Conservation (phyloP, 2,329 filamentous ascomycete genomes). For the Penicillium polonicum region DNA sequence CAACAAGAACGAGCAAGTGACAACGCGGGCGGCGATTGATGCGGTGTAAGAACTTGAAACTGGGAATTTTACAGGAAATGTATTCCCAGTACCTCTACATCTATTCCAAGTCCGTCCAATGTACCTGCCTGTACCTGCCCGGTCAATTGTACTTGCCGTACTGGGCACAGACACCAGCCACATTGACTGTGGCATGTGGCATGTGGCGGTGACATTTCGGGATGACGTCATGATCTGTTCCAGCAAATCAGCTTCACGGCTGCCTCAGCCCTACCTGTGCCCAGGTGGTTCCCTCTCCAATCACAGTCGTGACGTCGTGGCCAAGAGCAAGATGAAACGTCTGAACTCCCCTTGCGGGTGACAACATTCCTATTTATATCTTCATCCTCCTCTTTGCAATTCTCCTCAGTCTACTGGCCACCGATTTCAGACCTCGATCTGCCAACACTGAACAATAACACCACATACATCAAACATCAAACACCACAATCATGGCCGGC, state of each 20-base stretch:
- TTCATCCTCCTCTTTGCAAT: slow-evolving; percentile 30
- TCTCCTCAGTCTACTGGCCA: slow-evolving; percentile 28
- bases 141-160: background rate
- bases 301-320: slow-evolving; percentile 19
- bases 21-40: slow-evolving; percentile 72
- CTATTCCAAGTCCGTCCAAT: background rate
- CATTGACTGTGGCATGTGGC: background rate
- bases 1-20: slow-evolving; percentile 96
- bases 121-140: background rate
- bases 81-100: background rate
- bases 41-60: slow-evolving; percentile 55
- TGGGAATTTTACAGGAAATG: background rate
- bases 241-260: slow-evolving; percentile 4
- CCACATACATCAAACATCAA: background rate
- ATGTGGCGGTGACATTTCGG: background rate
- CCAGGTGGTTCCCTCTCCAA: background rate
- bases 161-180: background rate
- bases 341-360: slow-evolving; percentile 26
- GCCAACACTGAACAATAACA: slow-evolving; percentile 7
- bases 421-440: slow-evolving; percentile 15
- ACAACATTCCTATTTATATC: slow-evolving; percentile 28
- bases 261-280: slow-evolving; percentile 17
- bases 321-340: slow-evolving; percentile 26
- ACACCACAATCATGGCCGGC: slow-evolving; percentile 31
- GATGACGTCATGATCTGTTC: slow-evolving; percentile 9